Percentiles rank a stretch among this genome's conserved stretches.
Evolutionary conservation across 1,139 yeast species (phyloP).

Genomic region (Debaryomycetaceae sp.): DNA sequence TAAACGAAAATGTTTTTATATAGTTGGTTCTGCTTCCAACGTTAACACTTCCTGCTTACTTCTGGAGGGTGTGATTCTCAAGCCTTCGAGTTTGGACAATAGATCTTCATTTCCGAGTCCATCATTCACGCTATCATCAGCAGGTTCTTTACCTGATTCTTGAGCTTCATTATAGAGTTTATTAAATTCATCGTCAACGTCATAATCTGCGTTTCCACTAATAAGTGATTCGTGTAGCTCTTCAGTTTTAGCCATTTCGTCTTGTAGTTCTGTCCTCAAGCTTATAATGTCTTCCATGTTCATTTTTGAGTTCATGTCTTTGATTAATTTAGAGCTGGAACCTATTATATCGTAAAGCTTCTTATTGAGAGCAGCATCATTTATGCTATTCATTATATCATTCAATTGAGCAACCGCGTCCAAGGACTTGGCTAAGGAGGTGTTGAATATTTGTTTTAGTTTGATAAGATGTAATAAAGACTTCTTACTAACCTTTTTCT

Average conservation of each 20-base stretch:
- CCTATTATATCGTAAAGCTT: conserved; percentile 34
- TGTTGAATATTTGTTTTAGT: conserved; percentile 17
- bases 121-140: neutral
- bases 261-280: conserved; percentile 39
- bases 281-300: conserved; percentile 28
- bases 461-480: conserved; percentile 1
- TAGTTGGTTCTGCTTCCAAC: neutral
- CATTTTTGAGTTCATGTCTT: conserved; percentile 27
- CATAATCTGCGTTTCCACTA: conserved; percentile 20
- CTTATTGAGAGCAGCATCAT: conserved; percentile 45
- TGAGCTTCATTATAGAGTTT: neutral
- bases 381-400: conserved; percentile 39
- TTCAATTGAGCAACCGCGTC: conserved; percentile 34
- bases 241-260: conserved; percentile 31
- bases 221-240: conserved; percentile 33
- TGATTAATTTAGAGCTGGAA: conserved; percentile 32
- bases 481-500: conserved; percentile 1
- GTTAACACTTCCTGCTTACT: neutral
- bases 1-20: neutral
- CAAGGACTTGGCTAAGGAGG: conserved; percentile 28
- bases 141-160: neutral
- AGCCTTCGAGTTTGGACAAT: conserved; percentile 7
- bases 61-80: conserved; percentile 3
- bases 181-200: conserved; percentile 31
- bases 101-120: conserved; percentile 4